Conservation (phyloP, 805 yeast species). For the Huiozyma sinensis region DNA sequence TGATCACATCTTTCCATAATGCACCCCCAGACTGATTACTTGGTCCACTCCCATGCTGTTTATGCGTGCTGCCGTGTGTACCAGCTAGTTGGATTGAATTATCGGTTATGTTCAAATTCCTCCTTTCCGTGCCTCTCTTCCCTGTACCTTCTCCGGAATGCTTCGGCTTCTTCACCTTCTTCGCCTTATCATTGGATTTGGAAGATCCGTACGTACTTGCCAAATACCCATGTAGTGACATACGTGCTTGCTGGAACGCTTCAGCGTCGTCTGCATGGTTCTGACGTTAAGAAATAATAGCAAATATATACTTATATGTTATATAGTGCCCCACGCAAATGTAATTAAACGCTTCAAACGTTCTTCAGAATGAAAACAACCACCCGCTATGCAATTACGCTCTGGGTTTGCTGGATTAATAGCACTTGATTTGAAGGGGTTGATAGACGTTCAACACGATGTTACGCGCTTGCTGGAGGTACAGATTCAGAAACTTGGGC, state of each 20-base stretch:
- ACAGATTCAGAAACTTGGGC: background rate
- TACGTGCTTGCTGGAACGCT: slow-evolving; percentile 5
- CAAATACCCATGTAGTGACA: slow-evolving; percentile 40
- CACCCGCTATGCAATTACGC: background rate
- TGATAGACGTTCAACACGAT: slow-evolving; percentile 2
- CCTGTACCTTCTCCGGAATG: slow-evolving; percentile 18
- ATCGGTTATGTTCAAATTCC: slow-evolving; percentile 11
- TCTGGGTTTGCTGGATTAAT: background rate
- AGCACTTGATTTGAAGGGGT: slow-evolving; percentile 10
- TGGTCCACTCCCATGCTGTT: background rate
- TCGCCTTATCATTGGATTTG: slow-evolving; percentile 4
- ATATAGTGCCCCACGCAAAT: too few relatives aligned
- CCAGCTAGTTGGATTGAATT: slow-evolving; percentile 8
- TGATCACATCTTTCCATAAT: slow-evolving; percentile 23
- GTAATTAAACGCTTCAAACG: too few relatives aligned
- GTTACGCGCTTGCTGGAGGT: background rate
- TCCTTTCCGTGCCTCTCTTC: background rate
- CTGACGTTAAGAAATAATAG: too few relatives aligned
- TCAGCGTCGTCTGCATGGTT: too few relatives aligned
- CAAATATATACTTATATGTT: too few relatives aligned
- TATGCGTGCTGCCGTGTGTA: background rate
- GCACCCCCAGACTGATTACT: background rate
- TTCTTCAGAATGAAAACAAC: too few relatives aligned
- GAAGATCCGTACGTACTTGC: slow-evolving; percentile 33
- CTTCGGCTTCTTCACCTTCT: slow-evolving; percentile 18